Base-by-base conservation (phyloP, 208 protist species). In the Acanthamoeba healyi region DNA sequence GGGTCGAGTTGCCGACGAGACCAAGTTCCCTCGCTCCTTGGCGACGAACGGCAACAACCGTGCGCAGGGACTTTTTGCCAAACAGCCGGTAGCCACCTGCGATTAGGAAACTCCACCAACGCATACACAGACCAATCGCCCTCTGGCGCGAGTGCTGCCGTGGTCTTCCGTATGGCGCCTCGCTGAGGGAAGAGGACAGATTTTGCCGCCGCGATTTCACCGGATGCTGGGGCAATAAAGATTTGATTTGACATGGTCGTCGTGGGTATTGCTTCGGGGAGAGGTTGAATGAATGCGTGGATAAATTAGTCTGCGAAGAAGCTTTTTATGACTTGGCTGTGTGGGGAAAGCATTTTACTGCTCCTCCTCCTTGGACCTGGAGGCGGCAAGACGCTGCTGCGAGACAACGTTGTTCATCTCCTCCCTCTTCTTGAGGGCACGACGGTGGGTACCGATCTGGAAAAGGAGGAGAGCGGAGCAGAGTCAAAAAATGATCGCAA, bases 361-460 rank as follows among this genome's bases (percentile, higher is more conserved):
- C 72, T 51, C 61, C 32, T 92, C 61, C 63, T 92, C 61, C 63
- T 92, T 56, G 42, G 36, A n/a, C 87, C 46, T 92, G 29, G 51
- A 77, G 15, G 51, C 38, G 36, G 87, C 87, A 29, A 92, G 61
- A 61, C 87, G 36, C 87, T 92, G 87, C 58, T 22, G 24, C 5
- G 87, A 70, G 40, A 94, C 72, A 40, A 94, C 91, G 49, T 81
- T 63, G 36, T 46, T 40, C 94, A 97, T 95, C 93, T 98, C 96
- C 54, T 97, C 97, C 61, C 97, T 94, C 94, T 98, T 98, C 40
- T 86, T 87, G 51, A 96, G 92, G 61, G 95, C 97, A 92, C 96
- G 94, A 56, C 40, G 54, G 95, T 97, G 96, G 19, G 97, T 98
- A 63, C 97, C 97, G 36, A 98, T 94, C 96, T 97, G 26, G 7